Conservation (phyloP, 768 basidiomycete genomes). For the Rhizopogon rudus region DNA sequence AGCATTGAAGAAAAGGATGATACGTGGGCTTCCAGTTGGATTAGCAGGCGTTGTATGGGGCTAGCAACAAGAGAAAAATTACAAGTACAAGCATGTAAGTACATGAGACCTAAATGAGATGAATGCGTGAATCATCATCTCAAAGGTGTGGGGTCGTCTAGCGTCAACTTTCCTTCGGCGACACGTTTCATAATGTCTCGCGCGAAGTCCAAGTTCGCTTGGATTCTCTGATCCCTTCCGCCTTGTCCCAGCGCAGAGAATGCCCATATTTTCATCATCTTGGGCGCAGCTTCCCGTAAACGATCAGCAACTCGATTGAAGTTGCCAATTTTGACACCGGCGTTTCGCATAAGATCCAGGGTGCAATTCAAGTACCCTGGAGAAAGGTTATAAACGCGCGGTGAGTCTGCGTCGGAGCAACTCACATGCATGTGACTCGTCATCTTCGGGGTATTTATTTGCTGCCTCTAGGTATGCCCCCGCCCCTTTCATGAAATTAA, state of each 20-base stretch:
- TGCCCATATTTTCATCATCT: conserved; percentile 9
- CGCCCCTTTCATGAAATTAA: neutral
- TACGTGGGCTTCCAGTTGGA: no score
- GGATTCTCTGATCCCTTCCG: conserved; percentile 2
- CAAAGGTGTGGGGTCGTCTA: neutral
- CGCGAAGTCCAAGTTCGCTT: neutral
- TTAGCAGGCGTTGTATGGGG: no score
- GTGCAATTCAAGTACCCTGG: conserved; percentile 3
- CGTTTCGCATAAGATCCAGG: neutral
- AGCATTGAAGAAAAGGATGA: no score
- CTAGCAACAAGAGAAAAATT: no score
- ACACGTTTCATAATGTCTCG: neutral
- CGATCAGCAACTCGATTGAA: neutral
- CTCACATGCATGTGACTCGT: conserved; percentile 14
- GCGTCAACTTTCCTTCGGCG: neutral
- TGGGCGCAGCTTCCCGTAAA: conserved; percentile 5
- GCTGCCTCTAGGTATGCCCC: conserved; percentile 10
- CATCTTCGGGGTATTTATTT: conserved; percentile 11
- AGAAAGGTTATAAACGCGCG: neutral
- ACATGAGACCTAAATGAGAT: neutral
- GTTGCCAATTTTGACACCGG: neutral
- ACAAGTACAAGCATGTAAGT: neutral
- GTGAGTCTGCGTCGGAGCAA: neutral
- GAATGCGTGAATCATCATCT: neutral
- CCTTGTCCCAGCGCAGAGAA: neutral